Base-by-base conservation (phyloP, 805 yeast genomes). In the Candida qinlingensis region DNA sequence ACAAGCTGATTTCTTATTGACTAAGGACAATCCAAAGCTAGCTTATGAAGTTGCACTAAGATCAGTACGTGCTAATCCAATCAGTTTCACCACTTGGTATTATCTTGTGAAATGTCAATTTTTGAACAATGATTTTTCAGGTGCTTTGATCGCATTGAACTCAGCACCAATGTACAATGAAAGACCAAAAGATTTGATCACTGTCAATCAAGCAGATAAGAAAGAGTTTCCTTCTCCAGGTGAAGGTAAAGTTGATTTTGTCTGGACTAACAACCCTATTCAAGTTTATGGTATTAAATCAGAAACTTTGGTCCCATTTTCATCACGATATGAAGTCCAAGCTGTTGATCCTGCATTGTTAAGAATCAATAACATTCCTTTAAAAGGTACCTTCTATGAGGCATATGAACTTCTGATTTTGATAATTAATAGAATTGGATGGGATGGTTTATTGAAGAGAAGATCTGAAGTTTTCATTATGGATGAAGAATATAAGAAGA, bases 381-480 rank as follows among this genome's bases (percentile, higher is more conserved):
- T 81, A 29, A 71, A 75, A 40, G 77, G 81, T 5, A 79, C 87
- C 1, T 78, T 79, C 51, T 66, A 69, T 31, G 68, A 67, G 46
- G 87, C 87, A 1, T 92, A 88, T 63, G 83, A 82, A 39, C 66
- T 90, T 48, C 66, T 92, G 48, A 81, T 95, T 5, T 71, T 80
- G 7, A 76, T 94, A 54, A 80, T 83, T 3, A 75, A 83, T 19
- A 67, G 74, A 27, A 70, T 83, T 38, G 97, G 97, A 4, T 92
- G 99, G 99, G 88, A 87, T 56, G 78, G 75, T 35, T 65, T 89
- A 35, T 72, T 91, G 54, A 70, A 72, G 48, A 60, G 83, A 37
- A 79, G 96, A 50, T 80, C 90, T 1, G 69, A 73, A 19, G 81
- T 86, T 0, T 92, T 92, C 66, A 80, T 88, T 8, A 92, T 92